Evolutionary conservation across 345 rosid species (phyloP).

Genomic region (Gossypium raimondii): DNA sequence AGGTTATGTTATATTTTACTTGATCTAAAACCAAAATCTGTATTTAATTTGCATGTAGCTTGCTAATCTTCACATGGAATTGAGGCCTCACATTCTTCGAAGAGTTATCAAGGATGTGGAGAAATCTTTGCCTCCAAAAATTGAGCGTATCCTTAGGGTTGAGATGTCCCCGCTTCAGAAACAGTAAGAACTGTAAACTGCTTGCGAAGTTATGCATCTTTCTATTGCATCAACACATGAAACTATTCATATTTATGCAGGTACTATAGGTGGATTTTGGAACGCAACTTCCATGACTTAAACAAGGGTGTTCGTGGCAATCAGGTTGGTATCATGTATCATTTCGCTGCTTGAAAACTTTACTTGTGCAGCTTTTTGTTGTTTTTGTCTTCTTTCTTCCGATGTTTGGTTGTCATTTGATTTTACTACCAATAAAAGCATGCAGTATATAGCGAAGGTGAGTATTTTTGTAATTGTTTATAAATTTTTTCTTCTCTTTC

Average conservation of each 20-base stretch:
- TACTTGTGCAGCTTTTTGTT: not conserved
- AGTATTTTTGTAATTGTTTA: not conserved
- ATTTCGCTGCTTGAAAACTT: conserved; percentile 14
- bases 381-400: not conserved
- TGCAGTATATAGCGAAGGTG: not conserved
- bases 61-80: conserved; percentile 91
- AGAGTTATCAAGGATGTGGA: conserved; percentile 99
- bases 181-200: conserved; percentile 50
- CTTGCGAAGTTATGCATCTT: not conserved
- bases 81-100: conserved; percentile 94
- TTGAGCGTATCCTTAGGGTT: conserved; percentile 95
- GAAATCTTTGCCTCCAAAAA: conserved; percentile 97
- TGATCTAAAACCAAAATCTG: conserved; percentile 11
- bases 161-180: conserved; percentile 99
- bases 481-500: not conserved
- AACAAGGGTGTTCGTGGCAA: conserved; percentile 99
- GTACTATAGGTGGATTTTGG: conserved; percentile 98
- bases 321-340: conserved; percentile 53
- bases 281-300: conserved; percentile 93
- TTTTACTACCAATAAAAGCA: not conserved
- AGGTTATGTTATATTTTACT: not conserved
- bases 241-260: conserved; percentile 30
- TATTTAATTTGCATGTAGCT: conserved; percentile 47
- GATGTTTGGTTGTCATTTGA: not conserved
- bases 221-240: not conserved